Conservation (phyloP, 768 basidiomycete species). For the Boletus pseudo-olivaceus region DNA sequence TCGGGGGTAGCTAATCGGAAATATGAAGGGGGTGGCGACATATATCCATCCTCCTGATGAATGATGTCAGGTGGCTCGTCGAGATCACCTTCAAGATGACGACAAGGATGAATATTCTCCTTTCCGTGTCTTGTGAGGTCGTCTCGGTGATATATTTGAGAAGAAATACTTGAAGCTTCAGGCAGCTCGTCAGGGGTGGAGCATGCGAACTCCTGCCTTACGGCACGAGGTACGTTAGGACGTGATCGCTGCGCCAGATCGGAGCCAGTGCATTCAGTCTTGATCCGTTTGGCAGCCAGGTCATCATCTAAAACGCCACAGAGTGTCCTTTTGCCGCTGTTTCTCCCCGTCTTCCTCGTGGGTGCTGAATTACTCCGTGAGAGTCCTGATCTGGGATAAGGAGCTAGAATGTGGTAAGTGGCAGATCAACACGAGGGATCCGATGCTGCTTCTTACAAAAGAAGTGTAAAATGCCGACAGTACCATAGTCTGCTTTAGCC, state of each 20-base stretch:
- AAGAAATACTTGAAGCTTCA: conserved; percentile 34
- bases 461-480: conserved; percentile 53
- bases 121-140: conserved; percentile 37
- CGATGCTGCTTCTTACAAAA: conserved; percentile 48
- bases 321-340: conserved; percentile 75
- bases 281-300: conserved; percentile 48
- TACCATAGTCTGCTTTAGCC: conserved; percentile 21
- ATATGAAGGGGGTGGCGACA: conserved; percentile 63
- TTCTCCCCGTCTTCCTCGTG: conserved; percentile 42
- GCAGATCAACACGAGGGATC: conserved; percentile 36
- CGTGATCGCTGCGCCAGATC: conserved; percentile 31
- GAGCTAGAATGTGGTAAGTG: conserved; percentile 29
- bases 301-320: conserved; percentile 70
- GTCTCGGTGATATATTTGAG: conserved; percentile 38
- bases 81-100: conserved; percentile 40
- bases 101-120: conserved; percentile 39
- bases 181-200: conserved; percentile 6
- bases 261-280: conserved; percentile 16
- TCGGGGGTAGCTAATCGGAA: conserved; percentile 50
- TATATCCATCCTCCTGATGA: conserved; percentile 78
- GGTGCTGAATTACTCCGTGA: conserved; percentile 30
- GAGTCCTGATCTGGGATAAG: conserved; percentile 24
- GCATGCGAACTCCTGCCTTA: conserved; percentile 7
- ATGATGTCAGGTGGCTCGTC: conserved; percentile 42
- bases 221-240: conserved; percentile 11